These are phyloP conservation scores for Linnemannia exigua DNA, from an alignment of 192 early-diverging fungal genomes.

Conservation along the genomic window DNA sequence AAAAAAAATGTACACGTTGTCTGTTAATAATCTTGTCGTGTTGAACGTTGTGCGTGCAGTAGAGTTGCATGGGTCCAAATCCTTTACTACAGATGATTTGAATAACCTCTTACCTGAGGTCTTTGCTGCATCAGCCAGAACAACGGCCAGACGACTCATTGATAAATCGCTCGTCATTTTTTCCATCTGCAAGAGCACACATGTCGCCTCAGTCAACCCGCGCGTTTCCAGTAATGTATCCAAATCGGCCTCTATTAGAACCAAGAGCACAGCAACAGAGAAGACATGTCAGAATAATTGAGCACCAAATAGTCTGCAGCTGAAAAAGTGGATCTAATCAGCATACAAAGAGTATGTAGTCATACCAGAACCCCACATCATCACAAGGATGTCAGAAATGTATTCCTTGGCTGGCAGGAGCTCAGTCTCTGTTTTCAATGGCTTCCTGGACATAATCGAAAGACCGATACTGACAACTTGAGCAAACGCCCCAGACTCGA, in stretches of 20 bases:
- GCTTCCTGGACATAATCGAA: conserved; percentile 32
- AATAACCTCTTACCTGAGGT: conserved; percentile 9
- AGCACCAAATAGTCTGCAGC: no score
- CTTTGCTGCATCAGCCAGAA: conserved; percentile 35
- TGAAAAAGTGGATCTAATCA: not conserved
- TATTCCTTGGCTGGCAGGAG: conserved; percentile 31
- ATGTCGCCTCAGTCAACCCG: conserved; percentile 28
- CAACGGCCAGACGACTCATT: conserved; percentile 23
- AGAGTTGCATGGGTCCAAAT: no score
- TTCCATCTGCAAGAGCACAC: conserved; percentile 45
- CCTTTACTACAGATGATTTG: not conserved
- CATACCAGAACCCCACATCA: conserved; percentile 53
- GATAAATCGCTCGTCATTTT: conserved; percentile 24
- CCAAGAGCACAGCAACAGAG: not conserved
- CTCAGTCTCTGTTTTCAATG: conserved; percentile 30
- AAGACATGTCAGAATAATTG: not conserved
- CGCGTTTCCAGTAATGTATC: conserved; percentile 10
- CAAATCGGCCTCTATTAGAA: conserved; percentile 11
- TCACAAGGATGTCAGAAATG: conserved; percentile 41
- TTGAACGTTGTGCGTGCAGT: no score
- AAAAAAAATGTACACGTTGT: not conserved
- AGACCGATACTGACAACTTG: conserved; percentile 48
- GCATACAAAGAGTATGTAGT: not conserved
- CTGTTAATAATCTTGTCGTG: no score
- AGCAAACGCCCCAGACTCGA: conserved; percentile 40